Evolutionary conservation across 2,329 filamentous ascomycete species (phyloP), one percentile per base, ranked within the genome.

Genomic region (Aspergillus pseudotamarii): DNA sequence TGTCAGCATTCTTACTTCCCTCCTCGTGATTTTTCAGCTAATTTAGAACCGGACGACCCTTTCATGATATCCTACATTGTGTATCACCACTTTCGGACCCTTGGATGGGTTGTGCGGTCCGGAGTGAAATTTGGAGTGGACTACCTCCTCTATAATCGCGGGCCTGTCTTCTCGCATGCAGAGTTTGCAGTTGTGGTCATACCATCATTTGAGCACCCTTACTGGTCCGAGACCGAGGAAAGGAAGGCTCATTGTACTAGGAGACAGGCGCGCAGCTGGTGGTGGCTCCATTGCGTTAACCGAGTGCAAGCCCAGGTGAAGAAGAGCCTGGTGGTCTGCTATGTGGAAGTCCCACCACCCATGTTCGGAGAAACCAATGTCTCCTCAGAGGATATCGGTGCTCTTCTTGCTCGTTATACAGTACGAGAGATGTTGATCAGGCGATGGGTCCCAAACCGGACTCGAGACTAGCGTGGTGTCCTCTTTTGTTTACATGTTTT

Each of bases 41-140:
- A 78, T 12, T 82, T 93, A 3, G 82, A 85, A 19, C 88, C 93
- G 0, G 93, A 97, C 75, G 92, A 96, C 71, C 85, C 88, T 0
- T 99, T 99, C 77, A 81, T 98, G 23, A 77, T 97, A 0, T 89
- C 92, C 62, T 99, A 98, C 73, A 89, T 88, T 14, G 92, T 92
- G 21, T 99, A 97, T 76, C 95, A 99, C 75, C 94, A 99, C 76
- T 99, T 97, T 80, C 90, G 95, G 43, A 96, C 93, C 0, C 84
- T 98, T 0, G 95, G 95, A 28, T 99, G 95, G 94, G 92, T 97
- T 1, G 91, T 96, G 0, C 90, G 96, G 16, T 89, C 91, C 6
- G 96, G 95, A 41, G 89, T 96, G 75, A 99, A 99, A 74, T 99
- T 99, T 71, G 92, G 92, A 26, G 91, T 93, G 11, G 95, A 99